Conservation (phyloP, 2,329 filamentous ascomycete genomes). For the Cryphonectria nitschkei region DNA sequence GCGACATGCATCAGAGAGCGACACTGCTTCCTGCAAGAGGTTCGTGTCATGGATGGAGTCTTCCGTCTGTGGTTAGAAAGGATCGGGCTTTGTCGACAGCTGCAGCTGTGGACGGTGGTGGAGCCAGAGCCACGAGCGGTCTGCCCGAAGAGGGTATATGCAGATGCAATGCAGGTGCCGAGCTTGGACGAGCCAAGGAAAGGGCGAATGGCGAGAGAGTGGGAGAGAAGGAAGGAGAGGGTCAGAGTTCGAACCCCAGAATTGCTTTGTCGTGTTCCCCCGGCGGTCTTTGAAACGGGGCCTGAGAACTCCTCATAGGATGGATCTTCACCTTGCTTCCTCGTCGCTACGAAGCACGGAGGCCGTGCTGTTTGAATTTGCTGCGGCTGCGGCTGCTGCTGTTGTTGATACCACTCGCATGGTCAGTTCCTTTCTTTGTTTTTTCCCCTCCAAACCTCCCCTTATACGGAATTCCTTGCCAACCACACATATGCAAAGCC, state of each 20-base stretch:
- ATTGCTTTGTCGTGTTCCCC: slow-evolving; percentile 19
- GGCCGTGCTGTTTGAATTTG: slow-evolving; percentile 24
- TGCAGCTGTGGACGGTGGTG: slow-evolving; percentile 35
- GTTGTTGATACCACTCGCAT: slow-evolving; percentile 22
- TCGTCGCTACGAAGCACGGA: slow-evolving; percentile 22
- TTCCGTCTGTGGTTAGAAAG: slow-evolving; percentile 37
- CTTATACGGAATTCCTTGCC: slow-evolving; percentile 15
- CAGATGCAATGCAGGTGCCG: slow-evolving; percentile 32
- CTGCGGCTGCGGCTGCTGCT: slow-evolving; percentile 23
- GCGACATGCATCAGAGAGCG: slow-evolving; percentile 52
- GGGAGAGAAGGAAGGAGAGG: background rate
- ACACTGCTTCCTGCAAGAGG: slow-evolving; percentile 43
- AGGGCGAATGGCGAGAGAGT: slow-evolving; percentile 10
- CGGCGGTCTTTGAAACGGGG: slow-evolving; percentile 26
- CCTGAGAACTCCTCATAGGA: slow-evolving; percentile 19
- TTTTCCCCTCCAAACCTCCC: slow-evolving; percentile 7
- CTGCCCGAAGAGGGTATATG: slow-evolving; percentile 37
- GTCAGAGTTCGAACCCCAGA: slow-evolving; percentile 7
- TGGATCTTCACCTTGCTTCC: slow-evolving; percentile 23
- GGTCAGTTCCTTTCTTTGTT: slow-evolving; percentile 25
- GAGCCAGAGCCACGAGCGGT: slow-evolving; percentile 34
- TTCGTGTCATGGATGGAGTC: slow-evolving; percentile 24
- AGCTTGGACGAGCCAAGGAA: slow-evolving; percentile 18
- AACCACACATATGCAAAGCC: slow-evolving; percentile 9
- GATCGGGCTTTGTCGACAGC: slow-evolving; percentile 40